Conservation (phyloP, 1,139 yeast genomes). For the Saccharomyces hybrid region DNA sequence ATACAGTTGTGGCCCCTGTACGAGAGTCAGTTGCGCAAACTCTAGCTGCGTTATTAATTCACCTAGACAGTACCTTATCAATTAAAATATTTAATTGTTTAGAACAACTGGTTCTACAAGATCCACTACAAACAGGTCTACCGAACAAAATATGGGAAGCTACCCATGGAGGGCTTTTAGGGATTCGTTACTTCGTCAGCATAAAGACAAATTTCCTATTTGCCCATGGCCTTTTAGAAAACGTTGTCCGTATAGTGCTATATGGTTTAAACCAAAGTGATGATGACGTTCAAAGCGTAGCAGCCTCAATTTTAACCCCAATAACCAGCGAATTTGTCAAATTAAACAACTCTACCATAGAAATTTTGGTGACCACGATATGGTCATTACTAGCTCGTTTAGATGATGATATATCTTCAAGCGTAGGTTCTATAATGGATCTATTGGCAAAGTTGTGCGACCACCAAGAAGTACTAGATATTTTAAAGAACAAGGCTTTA, state of each 20-base stretch:
- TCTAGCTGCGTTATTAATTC: conserved; percentile 76
- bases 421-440: conserved; percentile 96
- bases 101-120: conserved; percentile 66
- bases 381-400: conserved; percentile 85
- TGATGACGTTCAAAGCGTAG: conserved; percentile 96
- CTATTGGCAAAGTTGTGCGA: conserved; percentile 80
- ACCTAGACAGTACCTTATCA: conserved; percentile 53
- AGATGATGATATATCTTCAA: conserved; percentile 86
- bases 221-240: conserved; percentile 51
- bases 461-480: conserved; percentile 66
- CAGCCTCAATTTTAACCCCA: conserved; percentile 89
- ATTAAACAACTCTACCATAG: conserved; percentile 53
- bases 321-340: conserved; percentile 78
- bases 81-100: conserved; percentile 59
- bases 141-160: conserved; percentile 71
- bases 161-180: conserved; percentile 96
- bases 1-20: conserved; percentile 97
- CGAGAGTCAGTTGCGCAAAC: conserved; percentile 96
- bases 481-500: conserved; percentile 55
- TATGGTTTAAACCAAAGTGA: conserved; percentile 80
- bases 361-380: conserved; percentile 61
- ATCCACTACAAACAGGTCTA: conserved; percentile 35
- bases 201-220: conserved; percentile 75
- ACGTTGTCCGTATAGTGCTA: conserved; percentile 75
- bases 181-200: conserved; percentile 85